These are phyloP conservation scores for Pedinophyceae sp. DNA, from an alignment of 139 green algal genomes.

Conservation along the genomic window DNA sequence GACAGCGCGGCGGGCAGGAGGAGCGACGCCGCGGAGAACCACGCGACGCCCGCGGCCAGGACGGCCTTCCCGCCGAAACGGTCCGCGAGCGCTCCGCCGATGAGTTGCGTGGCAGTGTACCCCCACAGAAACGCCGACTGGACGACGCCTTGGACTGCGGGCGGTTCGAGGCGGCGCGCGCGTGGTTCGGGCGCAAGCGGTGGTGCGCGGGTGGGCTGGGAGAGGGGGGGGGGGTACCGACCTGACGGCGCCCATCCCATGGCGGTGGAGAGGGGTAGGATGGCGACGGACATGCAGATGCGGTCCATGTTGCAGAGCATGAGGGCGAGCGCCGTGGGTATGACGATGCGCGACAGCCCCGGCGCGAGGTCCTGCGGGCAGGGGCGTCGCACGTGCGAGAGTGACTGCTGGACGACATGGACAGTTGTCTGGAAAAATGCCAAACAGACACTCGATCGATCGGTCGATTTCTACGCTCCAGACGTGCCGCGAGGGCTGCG, in stretches of 20 bases:
- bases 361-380: too few species aligned
- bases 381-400: too few species aligned
- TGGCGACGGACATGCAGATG: constrained; percentile 83
- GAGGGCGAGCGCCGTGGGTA: constrained; percentile 46
- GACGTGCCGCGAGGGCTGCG: too few species aligned
- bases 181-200: too few species aligned
- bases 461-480: too few species aligned
- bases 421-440: too few species aligned
- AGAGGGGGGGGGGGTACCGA: too few species aligned
- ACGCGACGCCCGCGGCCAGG: constrained; percentile 56
- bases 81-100: constrained; percentile 72
- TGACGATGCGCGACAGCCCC: constrained; percentile 22
- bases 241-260: constrained; percentile 54
- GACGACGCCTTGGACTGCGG: constrained; percentile 64
- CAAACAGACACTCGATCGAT: too few species aligned
- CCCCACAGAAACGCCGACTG: constrained; percentile 86
- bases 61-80: constrained; percentile 63
- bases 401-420: too few species aligned
- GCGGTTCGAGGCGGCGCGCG: too few species aligned
- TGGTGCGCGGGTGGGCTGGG: neutral
- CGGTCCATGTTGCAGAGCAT: constrained; percentile 96
- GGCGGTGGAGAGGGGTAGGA: constrained; percentile 72
- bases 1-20: constrained; percentile 45
- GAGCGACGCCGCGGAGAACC: constrained; percentile 63
- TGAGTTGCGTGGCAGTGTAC: constrained; percentile 75